These are phyloP conservation scores for Zoysia matrella DNA, from an alignment of 202 grass and related monocot genomes.

Conservation along the genomic window DNA sequence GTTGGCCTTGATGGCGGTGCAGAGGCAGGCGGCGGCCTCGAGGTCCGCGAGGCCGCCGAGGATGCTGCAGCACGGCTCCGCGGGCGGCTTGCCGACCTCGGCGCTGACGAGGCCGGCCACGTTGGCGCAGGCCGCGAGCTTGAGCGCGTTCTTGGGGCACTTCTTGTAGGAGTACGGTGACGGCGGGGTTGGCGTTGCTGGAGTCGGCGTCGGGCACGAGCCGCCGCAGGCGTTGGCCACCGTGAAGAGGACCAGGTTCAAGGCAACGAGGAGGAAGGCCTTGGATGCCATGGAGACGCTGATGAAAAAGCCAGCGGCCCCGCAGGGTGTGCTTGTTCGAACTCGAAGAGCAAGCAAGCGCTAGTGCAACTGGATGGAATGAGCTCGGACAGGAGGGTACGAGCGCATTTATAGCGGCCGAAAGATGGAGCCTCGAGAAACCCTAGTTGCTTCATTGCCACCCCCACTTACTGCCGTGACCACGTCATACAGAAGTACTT, in stretches of 20 bases:
- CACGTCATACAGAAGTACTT: background rate
- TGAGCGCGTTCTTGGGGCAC: slow-evolving; percentile 83
- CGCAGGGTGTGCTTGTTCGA: background rate
- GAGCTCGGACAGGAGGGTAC: background rate
- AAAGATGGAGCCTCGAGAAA: background rate
- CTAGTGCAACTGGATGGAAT: slow-evolving; percentile 18
- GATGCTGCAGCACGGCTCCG: slow-evolving; percentile 82
- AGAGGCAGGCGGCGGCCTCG: slow-evolving; percentile 88
- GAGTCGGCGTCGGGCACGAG: slow-evolving; percentile 41
- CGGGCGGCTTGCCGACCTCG: slow-evolving; percentile 60
- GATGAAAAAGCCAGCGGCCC: background rate
- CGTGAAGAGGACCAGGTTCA: slow-evolving; percentile 66
- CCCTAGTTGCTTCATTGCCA: background rate
- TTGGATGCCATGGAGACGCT: slow-evolving; percentile 54
- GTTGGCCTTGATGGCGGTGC: slow-evolving; percentile 90
- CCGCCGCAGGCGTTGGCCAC: slow-evolving; percentile 52
- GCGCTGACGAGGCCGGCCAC: slow-evolving; percentile 79
- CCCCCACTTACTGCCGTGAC: background rate
- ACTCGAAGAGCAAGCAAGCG: background rate
- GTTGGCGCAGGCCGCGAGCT: slow-evolving; percentile 74
- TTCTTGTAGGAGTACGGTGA: slow-evolving; percentile 17
- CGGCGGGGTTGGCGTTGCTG: background rate
- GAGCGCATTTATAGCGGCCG: slow-evolving; percentile 52
- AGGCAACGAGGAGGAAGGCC: slow-evolving; percentile 43
- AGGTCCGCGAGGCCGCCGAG: slow-evolving; percentile 76